A percentile compares a stretch with the other conserved stretches of the same genome.
Evolutionary conservation across 345 rosid species (phyloP).

Genomic region (Boechera divaricarpa): DNA sequence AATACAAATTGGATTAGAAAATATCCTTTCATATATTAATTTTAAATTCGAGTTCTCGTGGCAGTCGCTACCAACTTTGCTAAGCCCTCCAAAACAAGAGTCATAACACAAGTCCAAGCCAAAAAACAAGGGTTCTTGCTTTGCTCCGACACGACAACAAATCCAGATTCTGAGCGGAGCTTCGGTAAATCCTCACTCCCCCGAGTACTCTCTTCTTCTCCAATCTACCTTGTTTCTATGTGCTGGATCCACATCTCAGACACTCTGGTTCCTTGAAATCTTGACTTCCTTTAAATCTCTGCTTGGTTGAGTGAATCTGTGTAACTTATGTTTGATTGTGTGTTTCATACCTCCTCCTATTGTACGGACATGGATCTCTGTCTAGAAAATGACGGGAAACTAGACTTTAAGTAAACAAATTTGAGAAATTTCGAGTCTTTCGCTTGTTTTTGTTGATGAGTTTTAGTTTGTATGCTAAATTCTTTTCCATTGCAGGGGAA

Average conservation of each 20-base stretch:
- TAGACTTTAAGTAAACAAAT: not conserved
- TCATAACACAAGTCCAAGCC: constrained; percentile 40
- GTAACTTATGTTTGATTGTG: not conserved
- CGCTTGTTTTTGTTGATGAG: constrained; percentile 7
- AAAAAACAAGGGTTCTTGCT: constrained; percentile 39
- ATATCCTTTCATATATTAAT: not conserved
- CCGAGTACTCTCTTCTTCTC: not conserved
- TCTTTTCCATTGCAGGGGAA: constrained; percentile 14
- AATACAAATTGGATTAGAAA: constrained; percentile 1
- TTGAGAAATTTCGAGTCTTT: not conserved
- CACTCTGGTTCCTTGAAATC: not conserved
- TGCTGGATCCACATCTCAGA: constrained; percentile 24
- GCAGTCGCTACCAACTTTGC: constrained; percentile 39
- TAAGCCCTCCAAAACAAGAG: constrained; percentile 20
- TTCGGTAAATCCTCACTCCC: constrained; percentile 24
- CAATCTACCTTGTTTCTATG: not conserved
- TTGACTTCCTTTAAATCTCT: not conserved
- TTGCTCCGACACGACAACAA: constrained; percentile 38
- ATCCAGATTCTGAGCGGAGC: constrained; percentile 10
- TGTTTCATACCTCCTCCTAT: not conserved
- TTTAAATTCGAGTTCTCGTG: constrained; percentile 40
- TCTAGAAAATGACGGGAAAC: not conserved
- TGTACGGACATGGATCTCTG: constrained; percentile 4
- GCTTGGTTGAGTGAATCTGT: constrained; percentile 19
- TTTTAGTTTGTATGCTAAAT: not conserved